Evolutionary conservation across 192 early-diverging fungal species (phyloP).

Genomic region (Rhizophagus clarus): DNA sequence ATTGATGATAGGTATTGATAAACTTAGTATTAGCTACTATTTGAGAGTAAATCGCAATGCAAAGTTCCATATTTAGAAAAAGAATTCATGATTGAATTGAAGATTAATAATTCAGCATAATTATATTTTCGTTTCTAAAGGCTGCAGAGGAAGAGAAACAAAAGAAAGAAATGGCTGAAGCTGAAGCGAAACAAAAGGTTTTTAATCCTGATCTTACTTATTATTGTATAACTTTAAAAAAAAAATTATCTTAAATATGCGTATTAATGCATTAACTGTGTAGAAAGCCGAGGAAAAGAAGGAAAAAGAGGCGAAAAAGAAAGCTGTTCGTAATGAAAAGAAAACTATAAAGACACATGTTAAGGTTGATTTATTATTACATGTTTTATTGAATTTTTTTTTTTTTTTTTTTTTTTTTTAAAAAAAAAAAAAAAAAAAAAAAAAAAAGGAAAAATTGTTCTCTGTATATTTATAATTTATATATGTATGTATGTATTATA

Average conservation of each 20-base stretch:
- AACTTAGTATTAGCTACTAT: background rate
- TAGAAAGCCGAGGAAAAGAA: constrained; percentile 48
- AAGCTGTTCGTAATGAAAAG: constrained; percentile 67
- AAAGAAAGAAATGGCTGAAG: constrained; percentile 25
- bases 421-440: no score
- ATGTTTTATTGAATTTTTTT: background rate
- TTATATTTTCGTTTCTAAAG: constrained; percentile 5
- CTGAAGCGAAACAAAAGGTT: constrained; percentile 40
- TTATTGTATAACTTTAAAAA: background rate
- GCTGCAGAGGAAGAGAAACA: constrained; percentile 24
- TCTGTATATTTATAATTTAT: background rate
- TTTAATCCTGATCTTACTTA: background rate
- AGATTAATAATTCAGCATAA: background rate
- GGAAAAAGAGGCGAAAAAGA: constrained; percentile 56
- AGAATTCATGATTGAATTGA: background rate
- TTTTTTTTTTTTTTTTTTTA: no score
- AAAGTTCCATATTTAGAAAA: background rate
- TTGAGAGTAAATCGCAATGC: background rate
- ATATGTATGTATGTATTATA: no score
- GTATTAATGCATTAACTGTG: background rate
- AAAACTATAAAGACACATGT: constrained; percentile 67
- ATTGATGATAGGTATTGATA: no score
- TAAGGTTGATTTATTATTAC: constrained; percentile 36
- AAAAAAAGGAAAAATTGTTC: background rate
- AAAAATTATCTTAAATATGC: background rate